A percentile compares a stretch with the other conserved stretches of the same genome.
phyloP scores from a whole-genome alignment of 805 yeast genomes.

The Ogataea zsoltii region DNA sequence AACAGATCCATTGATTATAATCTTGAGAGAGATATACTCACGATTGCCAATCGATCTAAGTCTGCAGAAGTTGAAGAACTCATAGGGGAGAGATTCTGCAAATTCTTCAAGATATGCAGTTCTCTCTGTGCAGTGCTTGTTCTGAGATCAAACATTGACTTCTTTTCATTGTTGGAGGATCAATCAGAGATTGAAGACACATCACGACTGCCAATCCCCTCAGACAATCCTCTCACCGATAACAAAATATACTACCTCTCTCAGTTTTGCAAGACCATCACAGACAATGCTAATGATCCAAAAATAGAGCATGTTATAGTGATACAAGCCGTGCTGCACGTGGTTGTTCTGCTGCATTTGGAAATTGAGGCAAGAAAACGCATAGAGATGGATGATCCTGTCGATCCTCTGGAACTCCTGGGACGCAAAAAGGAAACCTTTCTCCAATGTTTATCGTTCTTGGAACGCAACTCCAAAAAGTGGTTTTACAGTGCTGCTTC shows the following conservation, averaged over 20 bases:
- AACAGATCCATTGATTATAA: slow-evolving; percentile 24
- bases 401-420: slow-evolving; percentile 11
- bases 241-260: slow-evolving; percentile 21
- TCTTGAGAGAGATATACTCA: slow-evolving; percentile 27
- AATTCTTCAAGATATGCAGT: slow-evolving; percentile 20
- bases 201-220: slow-evolving; percentile 3
- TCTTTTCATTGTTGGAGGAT: slow-evolving; percentile 29
- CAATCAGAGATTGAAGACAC: slow-evolving; percentile 2
- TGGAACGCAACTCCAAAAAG: slow-evolving; percentile 21
- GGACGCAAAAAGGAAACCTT: slow-evolving; percentile 18
- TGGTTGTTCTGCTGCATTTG: slow-evolving; percentile 29
- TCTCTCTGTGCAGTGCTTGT: slow-evolving; percentile 27
- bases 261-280: slow-evolving; percentile 17
- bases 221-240: slow-evolving; percentile 23
- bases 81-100: slow-evolving; percentile 16
- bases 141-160: slow-evolving; percentile 32
- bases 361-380: slow-evolving; percentile 28
- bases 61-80: background rate
- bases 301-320: slow-evolving; percentile 28
- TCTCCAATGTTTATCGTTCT: slow-evolving; percentile 17
- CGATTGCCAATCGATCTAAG: slow-evolving; percentile 10
- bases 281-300: slow-evolving; percentile 14
- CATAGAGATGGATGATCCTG: slow-evolving; percentile 5
- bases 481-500: slow-evolving; percentile 37
- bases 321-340: slow-evolving; percentile 33